Conservation (phyloP, 768 basidiomycete genomes). For the Cystofilobasidium macerans region DNA sequence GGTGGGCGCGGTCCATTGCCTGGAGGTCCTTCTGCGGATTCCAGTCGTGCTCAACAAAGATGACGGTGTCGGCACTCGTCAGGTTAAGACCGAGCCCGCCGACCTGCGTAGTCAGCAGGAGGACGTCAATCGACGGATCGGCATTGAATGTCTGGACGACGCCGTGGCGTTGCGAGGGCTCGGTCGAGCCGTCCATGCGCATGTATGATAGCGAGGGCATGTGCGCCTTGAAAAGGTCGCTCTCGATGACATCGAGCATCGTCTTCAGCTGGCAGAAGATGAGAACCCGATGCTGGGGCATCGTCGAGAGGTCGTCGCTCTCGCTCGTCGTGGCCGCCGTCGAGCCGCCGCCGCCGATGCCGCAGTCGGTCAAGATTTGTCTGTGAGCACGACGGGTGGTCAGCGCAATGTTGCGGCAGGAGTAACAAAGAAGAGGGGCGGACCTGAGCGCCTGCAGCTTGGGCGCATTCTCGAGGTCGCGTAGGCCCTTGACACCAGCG, state of each 20-base stretch:
- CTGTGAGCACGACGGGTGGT: slow-evolving; percentile 41
- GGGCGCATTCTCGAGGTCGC: slow-evolving; percentile 81
- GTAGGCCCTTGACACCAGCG: slow-evolving; percentile 38
- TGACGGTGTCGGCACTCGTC: slow-evolving; percentile 96
- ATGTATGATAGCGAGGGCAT: slow-evolving; percentile 98
- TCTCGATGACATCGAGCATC: slow-evolving; percentile 96
- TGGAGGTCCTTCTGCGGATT: slow-evolving; percentile 99
- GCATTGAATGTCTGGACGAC: slow-evolving; percentile 96
- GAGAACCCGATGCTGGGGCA: slow-evolving; percentile 94
- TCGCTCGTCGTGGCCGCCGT: slow-evolving; percentile 37
- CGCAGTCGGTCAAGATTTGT: slow-evolving; percentile 87
- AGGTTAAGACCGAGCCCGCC: slow-evolving; percentile 91
- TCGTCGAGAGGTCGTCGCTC: slow-evolving; percentile 46
- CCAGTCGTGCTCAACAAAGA: slow-evolving; percentile 99
- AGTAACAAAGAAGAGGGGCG: slow-evolving; percentile 30
- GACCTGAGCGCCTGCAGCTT: slow-evolving; percentile 85
- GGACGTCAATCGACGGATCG: slow-evolving; percentile 92
- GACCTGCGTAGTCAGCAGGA: slow-evolving; percentile 90
- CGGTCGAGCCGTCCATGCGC: slow-evolving; percentile 89
- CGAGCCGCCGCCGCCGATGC: slow-evolving; percentile 86
- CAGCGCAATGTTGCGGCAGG: not conserved
- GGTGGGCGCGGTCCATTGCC: slow-evolving; percentile 97
- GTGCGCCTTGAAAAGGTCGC: slow-evolving; percentile 72
- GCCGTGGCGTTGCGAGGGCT: slow-evolving; percentile 85
- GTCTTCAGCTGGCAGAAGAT: slow-evolving; percentile 99